Evolutionary conservation across 352 stramenopile genomes (phyloP).

Genomic region (Pythium diclinum): DNA sequence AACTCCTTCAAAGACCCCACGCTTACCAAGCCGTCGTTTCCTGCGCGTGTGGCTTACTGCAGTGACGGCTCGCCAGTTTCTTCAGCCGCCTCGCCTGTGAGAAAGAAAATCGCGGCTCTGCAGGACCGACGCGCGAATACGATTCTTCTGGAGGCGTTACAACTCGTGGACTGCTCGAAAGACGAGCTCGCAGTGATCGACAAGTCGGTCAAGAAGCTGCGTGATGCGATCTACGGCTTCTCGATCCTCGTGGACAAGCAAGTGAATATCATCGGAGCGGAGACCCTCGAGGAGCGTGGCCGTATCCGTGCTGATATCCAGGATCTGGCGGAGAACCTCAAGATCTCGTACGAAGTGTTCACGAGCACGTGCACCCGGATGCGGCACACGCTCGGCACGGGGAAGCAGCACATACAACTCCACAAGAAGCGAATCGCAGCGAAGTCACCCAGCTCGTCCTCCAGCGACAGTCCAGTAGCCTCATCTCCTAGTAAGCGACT

Average conservation of each 20-base stretch:
- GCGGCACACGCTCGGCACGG: conserved; percentile 45
- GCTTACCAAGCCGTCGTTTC: conserved; percentile 5
- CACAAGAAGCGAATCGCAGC: conserved; percentile 44
- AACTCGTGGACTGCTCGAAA: conserved; percentile 59
- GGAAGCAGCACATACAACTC: conserved; percentile 48
- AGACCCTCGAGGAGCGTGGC: conserved; percentile 41
- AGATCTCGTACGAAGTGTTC: conserved; percentile 48
- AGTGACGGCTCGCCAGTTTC: conserved; percentile 11
- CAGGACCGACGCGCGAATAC: conserved; percentile 59
- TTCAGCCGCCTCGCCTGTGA: conserved; percentile 33
- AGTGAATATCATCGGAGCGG: conserved; percentile 53
- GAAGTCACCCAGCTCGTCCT: neutral
- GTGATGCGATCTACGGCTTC: conserved; percentile 61
- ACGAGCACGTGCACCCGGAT: conserved; percentile 57
- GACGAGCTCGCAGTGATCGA: conserved; percentile 60
- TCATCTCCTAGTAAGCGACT: conserved; percentile 6
- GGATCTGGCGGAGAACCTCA: conserved; percentile 55
- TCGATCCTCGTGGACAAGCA: conserved; percentile 75
- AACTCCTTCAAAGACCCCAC: conserved; percentile 17
- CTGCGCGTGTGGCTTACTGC: conserved; percentile 13
- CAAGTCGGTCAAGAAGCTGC: conserved; percentile 50
- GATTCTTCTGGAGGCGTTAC: conserved; percentile 55
- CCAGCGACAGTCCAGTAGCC: conserved; percentile 1
- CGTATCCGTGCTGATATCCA: conserved; percentile 61
- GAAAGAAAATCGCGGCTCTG: conserved; percentile 56